These are phyloP conservation scores for Didymella segeticola DNA, from an alignment of 2,329 filamentous ascomycete genomes.

Conservation along the genomic window DNA sequence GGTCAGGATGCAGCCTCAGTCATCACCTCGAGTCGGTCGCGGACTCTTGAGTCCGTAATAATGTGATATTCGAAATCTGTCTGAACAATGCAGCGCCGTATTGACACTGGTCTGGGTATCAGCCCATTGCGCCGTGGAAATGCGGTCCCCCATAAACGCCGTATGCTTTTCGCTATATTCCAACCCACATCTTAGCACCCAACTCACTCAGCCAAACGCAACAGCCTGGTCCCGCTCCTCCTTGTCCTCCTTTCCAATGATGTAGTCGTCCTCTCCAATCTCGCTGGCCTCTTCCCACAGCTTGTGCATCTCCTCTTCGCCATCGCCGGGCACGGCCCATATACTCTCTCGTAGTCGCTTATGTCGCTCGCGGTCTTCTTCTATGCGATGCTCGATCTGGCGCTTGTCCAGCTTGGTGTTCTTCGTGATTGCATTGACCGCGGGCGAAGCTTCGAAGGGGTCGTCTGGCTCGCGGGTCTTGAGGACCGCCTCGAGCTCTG, in stretches of 20 bases:
- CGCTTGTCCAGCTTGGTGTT: constrained; percentile 70
- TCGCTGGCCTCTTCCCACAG: constrained; percentile 89
- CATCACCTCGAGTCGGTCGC: no score
- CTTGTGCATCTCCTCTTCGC: constrained; percentile 73
- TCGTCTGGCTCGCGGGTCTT: constrained; percentile 71
- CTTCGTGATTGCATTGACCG: constrained; percentile 7
- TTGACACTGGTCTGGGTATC: constrained; percentile 35
- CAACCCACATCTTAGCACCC: no score
- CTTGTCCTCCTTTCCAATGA: constrained; percentile 76
- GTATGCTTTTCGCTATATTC: not conserved
- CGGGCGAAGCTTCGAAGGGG: constrained; percentile 29
- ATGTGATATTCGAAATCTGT: not conserved
- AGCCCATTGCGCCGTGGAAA: constrained; percentile 21
- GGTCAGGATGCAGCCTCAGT: not conserved
- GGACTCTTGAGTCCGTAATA: not conserved
- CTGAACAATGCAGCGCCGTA: not conserved
- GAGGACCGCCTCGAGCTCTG: constrained; percentile 82
- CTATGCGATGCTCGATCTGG: constrained; percentile 93
- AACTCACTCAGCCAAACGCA: constrained; percentile 42
- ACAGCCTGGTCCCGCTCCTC: constrained; percentile 60
- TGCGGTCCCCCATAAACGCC: constrained; percentile 4
- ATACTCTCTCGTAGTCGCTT: constrained; percentile 91
- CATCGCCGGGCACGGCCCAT: constrained; percentile 78
- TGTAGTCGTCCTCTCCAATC: constrained; percentile 83
- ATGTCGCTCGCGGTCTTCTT: constrained; percentile 94